Evolutionary conservation across 805 yeast genomes (phyloP).

Genomic region (Candida silvicultrix): DNA sequence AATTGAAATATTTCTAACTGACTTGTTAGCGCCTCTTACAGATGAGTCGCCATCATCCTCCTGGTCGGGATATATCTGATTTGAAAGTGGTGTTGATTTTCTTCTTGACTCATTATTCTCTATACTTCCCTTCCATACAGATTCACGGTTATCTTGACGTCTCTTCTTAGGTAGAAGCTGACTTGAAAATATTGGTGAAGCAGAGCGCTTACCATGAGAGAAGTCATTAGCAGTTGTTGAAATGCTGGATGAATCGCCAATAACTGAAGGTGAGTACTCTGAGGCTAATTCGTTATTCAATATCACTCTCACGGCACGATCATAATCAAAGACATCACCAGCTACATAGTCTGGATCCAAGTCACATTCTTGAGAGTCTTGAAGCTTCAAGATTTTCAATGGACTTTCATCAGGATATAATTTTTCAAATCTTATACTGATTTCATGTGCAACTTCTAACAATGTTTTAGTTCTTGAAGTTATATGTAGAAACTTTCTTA

Average conservation of each 20-base stretch:
- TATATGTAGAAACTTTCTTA: slow-evolving; percentile 58
- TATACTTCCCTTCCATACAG: slow-evolving; percentile 10
- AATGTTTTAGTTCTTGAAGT: slow-evolving; percentile 44
- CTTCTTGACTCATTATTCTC: slow-evolving; percentile 15
- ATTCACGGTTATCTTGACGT: slow-evolving; percentile 3
- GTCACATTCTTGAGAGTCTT: slow-evolving; percentile 65
- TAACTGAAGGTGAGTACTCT: slow-evolving; percentile 5
- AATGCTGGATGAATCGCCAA: background rate
- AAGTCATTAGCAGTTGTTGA: background rate
- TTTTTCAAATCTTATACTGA: slow-evolving; percentile 47
- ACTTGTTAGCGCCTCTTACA: slow-evolving; percentile 3
- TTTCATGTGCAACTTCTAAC: slow-evolving; percentile 44
- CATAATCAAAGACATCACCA: slow-evolving; percentile 54
- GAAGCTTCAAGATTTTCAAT: slow-evolving; percentile 52
- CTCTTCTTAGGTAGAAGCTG: slow-evolving; percentile 23
- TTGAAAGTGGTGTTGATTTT: slow-evolving; percentile 33
- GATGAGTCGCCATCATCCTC: slow-evolving; percentile 6
- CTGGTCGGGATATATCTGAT: slow-evolving; percentile 29
- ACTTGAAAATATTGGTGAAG: slow-evolving; percentile 15
- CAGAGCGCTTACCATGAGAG: slow-evolving; percentile 16
- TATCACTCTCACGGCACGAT: slow-evolving; percentile 40
- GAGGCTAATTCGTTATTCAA: slow-evolving; percentile 33
- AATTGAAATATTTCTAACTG: slow-evolving; percentile 23
- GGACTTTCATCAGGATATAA: slow-evolving; percentile 60
- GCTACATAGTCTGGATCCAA: slow-evolving; percentile 72